Evolutionary conservation across 257 asterid species (phyloP).

Genomic region (Henckelia pumila): DNA sequence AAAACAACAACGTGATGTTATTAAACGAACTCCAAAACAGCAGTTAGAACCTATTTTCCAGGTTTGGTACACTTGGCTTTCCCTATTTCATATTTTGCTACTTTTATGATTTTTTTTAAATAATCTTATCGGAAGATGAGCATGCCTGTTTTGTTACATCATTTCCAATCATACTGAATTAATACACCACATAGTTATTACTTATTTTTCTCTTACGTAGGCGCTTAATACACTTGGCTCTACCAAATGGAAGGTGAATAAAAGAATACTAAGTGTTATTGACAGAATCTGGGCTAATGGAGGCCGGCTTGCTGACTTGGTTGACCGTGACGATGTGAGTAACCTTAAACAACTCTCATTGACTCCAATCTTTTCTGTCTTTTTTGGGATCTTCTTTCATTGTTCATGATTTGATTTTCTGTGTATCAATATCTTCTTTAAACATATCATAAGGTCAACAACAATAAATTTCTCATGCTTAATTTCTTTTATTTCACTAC

Average conservation of each 20-base stretch:
- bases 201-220: constrained; percentile 37
- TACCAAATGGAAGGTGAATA: constrained; percentile 95
- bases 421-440: not conserved
- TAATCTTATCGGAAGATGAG: constrained; percentile 13
- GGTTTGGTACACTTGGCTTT: constrained; percentile 41
- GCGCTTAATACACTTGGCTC: constrained; percentile 90
- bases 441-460: not conserved
- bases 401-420: not conserved
- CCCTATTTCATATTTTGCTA: not conserved
- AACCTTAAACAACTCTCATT: constrained; percentile 14
- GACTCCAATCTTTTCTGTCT: constrained; percentile 2
- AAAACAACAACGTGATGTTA: constrained; percentile 78
- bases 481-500: constrained; percentile 18
- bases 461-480: constrained; percentile 10
- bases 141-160: not conserved
- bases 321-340: constrained; percentile 89
- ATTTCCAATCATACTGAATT: constrained; percentile 11
- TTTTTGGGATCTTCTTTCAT: not conserved
- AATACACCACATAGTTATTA: not conserved
- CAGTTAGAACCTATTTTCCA: constrained; percentile 72
- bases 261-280: constrained; percentile 65
- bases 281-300: constrained; percentile 96
- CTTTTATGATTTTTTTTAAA: not conserved
- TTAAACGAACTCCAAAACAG: constrained; percentile 65
- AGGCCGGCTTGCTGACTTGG: constrained; percentile 82